Conservation (phyloP, 2,329 filamentous ascomycete species). For the Microdochium bolleyi region DNA sequence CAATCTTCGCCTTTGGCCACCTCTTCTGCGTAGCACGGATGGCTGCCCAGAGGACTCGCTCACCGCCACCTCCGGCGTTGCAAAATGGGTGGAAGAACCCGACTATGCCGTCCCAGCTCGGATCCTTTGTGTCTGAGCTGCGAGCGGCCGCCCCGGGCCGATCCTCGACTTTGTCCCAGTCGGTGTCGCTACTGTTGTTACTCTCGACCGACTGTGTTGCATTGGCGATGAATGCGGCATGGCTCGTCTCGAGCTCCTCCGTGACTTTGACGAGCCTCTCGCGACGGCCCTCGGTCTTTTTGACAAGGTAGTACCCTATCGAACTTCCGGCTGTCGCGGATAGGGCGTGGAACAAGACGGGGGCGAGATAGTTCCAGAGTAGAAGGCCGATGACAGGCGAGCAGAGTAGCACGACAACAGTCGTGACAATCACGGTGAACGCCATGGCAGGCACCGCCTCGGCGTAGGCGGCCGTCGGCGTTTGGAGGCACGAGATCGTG, state of each 20-base stretch:
- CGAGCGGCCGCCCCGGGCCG: conserved; percentile 29
- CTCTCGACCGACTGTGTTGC: conserved; percentile 19
- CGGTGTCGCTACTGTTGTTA: conserved; percentile 41
- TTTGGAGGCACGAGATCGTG: too few species aligned
- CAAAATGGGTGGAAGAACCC: conserved; percentile 99
- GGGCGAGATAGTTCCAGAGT: conserved; percentile 19
- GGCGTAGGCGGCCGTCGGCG: background rate
- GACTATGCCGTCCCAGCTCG: conserved; percentile 75
- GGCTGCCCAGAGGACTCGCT: conserved; percentile 93
- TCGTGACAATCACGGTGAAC: conserved; percentile 12
- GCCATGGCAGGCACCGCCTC: background rate
- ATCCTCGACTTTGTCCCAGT: conserved; percentile 62
- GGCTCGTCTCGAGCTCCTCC: conserved; percentile 29
- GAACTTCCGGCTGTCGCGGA: conserved; percentile 28
- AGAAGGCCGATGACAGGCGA: conserved; percentile 17
- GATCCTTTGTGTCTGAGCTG: background rate
- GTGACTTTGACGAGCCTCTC: conserved; percentile 47
- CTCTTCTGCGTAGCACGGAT: conserved; percentile 82
- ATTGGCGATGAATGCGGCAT: conserved; percentile 17
- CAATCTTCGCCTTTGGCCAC: conserved; percentile 82
- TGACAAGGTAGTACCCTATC: conserved; percentile 54
- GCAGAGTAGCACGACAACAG: conserved; percentile 12
- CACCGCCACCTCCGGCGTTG: conserved; percentile 92
- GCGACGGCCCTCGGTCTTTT: conserved; percentile 55
- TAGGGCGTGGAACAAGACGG: conserved; percentile 26